A percentile compares a stretch with the other conserved stretches of the same genome.
phyloP scores from a whole-genome alignment of 2,329 filamentous ascomycete species.

The Penicillium sp. region DNA sequence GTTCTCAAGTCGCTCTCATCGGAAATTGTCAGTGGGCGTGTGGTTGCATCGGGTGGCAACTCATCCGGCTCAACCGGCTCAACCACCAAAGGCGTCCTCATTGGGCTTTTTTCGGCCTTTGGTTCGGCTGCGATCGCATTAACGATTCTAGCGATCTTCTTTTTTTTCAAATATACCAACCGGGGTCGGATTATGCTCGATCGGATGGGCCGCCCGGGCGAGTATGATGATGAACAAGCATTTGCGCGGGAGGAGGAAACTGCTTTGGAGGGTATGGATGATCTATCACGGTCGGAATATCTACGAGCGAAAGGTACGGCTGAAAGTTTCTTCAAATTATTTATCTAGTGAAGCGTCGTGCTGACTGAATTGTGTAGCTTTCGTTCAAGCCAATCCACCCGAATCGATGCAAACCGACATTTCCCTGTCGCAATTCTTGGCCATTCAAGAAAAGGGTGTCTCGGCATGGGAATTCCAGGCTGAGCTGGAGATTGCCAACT shows the following conservation, averaged over 20 bases:
- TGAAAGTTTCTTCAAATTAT: neutral
- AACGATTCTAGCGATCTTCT: conserved; percentile 76
- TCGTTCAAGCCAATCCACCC: conserved; percentile 88
- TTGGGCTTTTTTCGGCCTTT: conserved; percentile 91
- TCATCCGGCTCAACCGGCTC: conserved; percentile 55
- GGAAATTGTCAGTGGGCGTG: conserved; percentile 20
- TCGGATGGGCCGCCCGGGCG: conserved; percentile 86
- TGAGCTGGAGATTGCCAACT: conserved; percentile 98
- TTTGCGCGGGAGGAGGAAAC: conserved; percentile 93
- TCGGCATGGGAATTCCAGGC: conserved; percentile 99
- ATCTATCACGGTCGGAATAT: conserved; percentile 86
- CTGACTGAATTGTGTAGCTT: conserved; percentile 60
- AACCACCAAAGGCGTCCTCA: conserved; percentile 78
- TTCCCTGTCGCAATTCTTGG: conserved; percentile 93
- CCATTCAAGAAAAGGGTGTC: conserved; percentile 99
- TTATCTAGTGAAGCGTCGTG: neutral
- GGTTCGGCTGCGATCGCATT: conserved; percentile 85
- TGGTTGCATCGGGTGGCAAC: conserved; percentile 38
- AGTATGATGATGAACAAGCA: conserved; percentile 96
- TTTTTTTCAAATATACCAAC: conserved; percentile 89
- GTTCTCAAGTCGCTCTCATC: conserved; percentile 28
- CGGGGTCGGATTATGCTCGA: conserved; percentile 90
- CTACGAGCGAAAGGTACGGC: conserved; percentile 83
- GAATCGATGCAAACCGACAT: conserved; percentile 97
- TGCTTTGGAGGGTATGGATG: conserved; percentile 93